Conservation (phyloP, 805 yeast species). For the Candida sithepensis region DNA sequence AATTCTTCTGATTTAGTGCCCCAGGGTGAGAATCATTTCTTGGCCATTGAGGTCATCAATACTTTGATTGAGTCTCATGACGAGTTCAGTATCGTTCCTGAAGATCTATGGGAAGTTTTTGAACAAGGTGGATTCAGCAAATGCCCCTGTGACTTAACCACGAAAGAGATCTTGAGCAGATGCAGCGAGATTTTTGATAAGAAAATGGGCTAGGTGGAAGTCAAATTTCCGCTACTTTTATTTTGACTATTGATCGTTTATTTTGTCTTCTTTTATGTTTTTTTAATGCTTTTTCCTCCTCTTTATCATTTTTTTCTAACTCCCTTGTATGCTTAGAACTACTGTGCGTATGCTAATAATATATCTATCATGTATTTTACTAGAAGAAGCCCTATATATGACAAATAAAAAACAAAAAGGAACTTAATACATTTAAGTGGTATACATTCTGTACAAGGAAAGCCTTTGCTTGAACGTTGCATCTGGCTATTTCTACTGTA, state of each 20-base stretch:
- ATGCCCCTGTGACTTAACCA: slow-evolving; percentile 21
- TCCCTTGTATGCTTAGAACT: background rate
- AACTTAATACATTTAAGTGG: background rate
- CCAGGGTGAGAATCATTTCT: slow-evolving; percentile 68
- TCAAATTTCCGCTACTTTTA: background rate
- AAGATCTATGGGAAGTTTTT: slow-evolving; percentile 50
- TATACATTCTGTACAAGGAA: background rate
- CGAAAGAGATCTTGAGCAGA: slow-evolving; percentile 38
- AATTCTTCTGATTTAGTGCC: slow-evolving; percentile 24
- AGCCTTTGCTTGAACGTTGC: too few relatives aligned
- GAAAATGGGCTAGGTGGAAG: slow-evolving; percentile 3
- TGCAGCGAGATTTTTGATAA: slow-evolving; percentile 28
- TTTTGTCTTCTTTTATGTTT: background rate
- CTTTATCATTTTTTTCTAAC: background rate
- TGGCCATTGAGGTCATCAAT: slow-evolving; percentile 89
- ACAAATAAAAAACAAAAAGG: background rate
- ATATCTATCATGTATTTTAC: background rate
- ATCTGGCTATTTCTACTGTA: too few relatives aligned
- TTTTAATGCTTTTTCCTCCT: too few relatives aligned
- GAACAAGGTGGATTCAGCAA: slow-evolving; percentile 41
- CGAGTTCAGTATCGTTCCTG: slow-evolving; percentile 74
- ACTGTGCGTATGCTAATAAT: background rate
- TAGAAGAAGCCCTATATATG: background rate
- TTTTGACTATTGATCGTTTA: background rate
- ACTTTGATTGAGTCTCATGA: slow-evolving; percentile 78